phyloP scores from a whole-genome alignment of 2,329 filamentous ascomycete genomes.

The Ophiocordyceps camponoti-saundersi region DNA sequence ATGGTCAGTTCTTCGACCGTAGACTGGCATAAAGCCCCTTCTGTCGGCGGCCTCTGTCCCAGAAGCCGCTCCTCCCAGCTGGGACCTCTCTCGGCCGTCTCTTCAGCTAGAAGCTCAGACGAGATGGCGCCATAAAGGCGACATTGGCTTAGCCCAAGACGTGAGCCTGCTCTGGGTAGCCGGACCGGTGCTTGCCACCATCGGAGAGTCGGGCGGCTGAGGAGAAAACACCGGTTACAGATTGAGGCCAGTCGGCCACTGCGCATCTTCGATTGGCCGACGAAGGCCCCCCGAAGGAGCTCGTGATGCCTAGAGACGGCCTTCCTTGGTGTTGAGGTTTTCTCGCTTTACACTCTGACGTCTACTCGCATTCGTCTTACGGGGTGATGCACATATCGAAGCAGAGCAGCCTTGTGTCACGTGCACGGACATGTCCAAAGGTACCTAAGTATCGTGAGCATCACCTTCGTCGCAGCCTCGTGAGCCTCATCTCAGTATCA shows the following conservation, averaged over 20 bases:
- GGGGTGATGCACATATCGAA: conserved; percentile 13
- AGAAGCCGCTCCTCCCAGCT: conserved; percentile 6
- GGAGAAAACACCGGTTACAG: not conserved
- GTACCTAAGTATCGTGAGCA: not conserved
- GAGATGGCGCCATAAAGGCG: not conserved
- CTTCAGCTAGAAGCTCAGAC: not conserved
- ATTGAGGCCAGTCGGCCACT: not conserved
- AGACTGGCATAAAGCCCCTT: conserved; percentile 4
- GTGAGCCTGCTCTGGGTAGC: not conserved
- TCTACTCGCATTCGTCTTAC: conserved; percentile 3
- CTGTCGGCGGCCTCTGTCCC: conserved; percentile 5
- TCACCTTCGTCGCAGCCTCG: too few relatives aligned
- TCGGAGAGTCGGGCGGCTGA: not conserved
- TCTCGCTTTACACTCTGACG: not conserved
- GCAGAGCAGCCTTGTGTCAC: not conserved
- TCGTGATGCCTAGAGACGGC: not conserved
- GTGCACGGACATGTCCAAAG: not conserved
- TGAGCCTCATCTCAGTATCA: too few relatives aligned
- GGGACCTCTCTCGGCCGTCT: not conserved
- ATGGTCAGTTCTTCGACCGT: conserved; percentile 10
- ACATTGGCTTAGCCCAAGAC: not conserved
- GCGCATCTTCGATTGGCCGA: not conserved
- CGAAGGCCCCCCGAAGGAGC: not conserved
- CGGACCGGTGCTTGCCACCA: not conserved
- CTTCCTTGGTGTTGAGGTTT: not conserved